Evolutionary conservation across 140 eudicot genomes (phyloP), one percentile per base, ranked within the genome.

Genomic region (Ambrosia hybrid): DNA sequence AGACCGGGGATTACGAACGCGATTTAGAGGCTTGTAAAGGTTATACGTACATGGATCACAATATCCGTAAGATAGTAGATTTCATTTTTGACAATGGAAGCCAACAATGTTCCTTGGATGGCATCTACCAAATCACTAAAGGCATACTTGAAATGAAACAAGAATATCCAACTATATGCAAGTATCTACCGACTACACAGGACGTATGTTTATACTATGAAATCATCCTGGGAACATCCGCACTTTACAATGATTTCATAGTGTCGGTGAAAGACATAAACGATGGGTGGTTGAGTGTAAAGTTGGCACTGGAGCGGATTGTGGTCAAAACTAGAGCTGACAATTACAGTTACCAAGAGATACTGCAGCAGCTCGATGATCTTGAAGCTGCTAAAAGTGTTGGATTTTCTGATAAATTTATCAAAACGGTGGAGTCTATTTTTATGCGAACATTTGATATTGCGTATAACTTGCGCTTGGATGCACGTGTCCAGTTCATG

Each of bases 251-350:
- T 9, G 59, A 51, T 1, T 51, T 51, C 10, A 10, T 70, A 34
- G 55, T 36, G 74, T 53, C 53, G 36, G 51, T 70, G 65, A 70
- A 55, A 38, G 64, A 70, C 12, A 15, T n/a, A 70, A 9, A 2
- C 1, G 39, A 16, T 13, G 55, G 74, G 16, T 55, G 74, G 53
- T 56, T 38, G 34, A 55, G 53, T 70, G 61, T 68, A 51, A 68
- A 68, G 73, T 5, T 68, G 46, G 73, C 61, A 33, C 3, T 68
- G 61, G 61, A n/a, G n/a, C n/a, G n/a, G n/a, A n/a, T n/a, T n/a
- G n/a, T n/a, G n/a, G n/a, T n/a, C n/a, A n/a, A n/a, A 49, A 21
- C 61, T 26, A 68, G 51, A 49, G 49, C 6, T 68, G 73, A 14
- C 56, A 36, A 26, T 67, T 67, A 65, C n/a, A 57, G 38, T 57